Base-by-base conservation (phyloP, 179 eudicot species). In the Beta lomatogona region DNA sequence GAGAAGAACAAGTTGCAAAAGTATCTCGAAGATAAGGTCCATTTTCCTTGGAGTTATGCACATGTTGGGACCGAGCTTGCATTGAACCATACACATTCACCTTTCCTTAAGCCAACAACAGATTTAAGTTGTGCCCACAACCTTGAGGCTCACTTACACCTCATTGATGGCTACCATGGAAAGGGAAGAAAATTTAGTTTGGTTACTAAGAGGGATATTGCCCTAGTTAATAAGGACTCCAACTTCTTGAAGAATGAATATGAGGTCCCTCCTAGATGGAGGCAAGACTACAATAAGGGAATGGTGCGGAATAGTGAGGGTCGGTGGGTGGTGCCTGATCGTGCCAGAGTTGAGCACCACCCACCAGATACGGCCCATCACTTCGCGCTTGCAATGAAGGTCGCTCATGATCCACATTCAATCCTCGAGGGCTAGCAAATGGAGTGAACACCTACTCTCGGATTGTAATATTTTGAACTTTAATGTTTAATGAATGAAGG, bases 11-110 rank as follows among this genome's bases (percentile, higher is more conserved):
- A 83, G 15, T 76, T 85, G 52, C 95, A 92, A 48, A 93, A 88
- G 69, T 89, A 86, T 77, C 22, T 91, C 0, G 94, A 92, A 73
- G 95, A 93, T 2, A 80, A n/a, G n/a, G 86, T 90, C 2, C 85
- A 82, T 6, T 91, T 91, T 77, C 97, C 97, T 6, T 93, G 97
- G 97, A 90, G 93, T 73, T 93, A 93, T 76, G 95, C 97, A 4
- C 97, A 93, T 71, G 97, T 93, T 8, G 97, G 97, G 4, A 87
- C 87, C 9, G 90, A 93, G 72, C 71, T 93, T 4, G 88, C 89
- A 0, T 60, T 93, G 61, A 93, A 93, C 73, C 93, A 92, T 9
- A 83, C 86, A 4, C 84, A 83, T 6, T 93, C 97, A 0, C 92
- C 90, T 4, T 93, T 86, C 75, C 82, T 93, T 6, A 92, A 86